Conservation (phyloP, 2,329 filamentous ascomycete genomes). For the Purpureocillium lavendulum region DNA sequence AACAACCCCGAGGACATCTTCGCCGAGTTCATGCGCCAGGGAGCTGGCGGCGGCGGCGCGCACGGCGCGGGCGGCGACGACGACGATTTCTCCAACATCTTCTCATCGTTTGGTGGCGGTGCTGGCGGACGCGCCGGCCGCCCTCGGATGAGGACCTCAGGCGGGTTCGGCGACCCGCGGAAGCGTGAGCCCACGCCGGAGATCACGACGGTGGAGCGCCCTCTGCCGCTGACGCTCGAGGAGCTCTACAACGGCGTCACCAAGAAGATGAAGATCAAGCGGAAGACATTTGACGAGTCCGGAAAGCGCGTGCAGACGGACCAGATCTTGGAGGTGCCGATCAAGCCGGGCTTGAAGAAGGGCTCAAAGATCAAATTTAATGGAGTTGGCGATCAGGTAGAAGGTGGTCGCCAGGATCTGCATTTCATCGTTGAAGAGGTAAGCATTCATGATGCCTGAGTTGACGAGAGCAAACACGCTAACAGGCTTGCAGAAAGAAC, state of each 20-base stretch:
- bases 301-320: constrained; percentile 84
- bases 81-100: constrained; percentile 46
- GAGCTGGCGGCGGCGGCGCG: constrained; percentile 32
- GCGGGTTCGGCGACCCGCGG: constrained; percentile 22
- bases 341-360: constrained; percentile 92
- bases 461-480: constrained; percentile 1
- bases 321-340: constrained; percentile 85
- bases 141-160: constrained; percentile 31
- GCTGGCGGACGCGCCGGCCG: constrained; percentile 26
- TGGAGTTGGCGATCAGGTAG: constrained; percentile 95
- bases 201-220: constrained; percentile 82
- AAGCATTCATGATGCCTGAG: constrained; percentile 24
- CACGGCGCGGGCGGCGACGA: too few relatives aligned
- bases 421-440: constrained; percentile 95
- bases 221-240: constrained; percentile 73
- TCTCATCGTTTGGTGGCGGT: constrained; percentile 38
- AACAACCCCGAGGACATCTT: constrained; percentile 80
- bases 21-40: constrained; percentile 64
- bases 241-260: constrained; percentile 80
- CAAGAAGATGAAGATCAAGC: constrained; percentile 98
- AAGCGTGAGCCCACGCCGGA: constrained; percentile 55
- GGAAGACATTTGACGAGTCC: constrained; percentile 82
- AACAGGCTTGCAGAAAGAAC: constrained; percentile 58
- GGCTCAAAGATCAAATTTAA: constrained; percentile 98
- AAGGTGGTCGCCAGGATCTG: constrained; percentile 89